Evolutionary conservation across 306 rosid genomes (phyloP).

Genomic region (Urtica urens): DNA sequence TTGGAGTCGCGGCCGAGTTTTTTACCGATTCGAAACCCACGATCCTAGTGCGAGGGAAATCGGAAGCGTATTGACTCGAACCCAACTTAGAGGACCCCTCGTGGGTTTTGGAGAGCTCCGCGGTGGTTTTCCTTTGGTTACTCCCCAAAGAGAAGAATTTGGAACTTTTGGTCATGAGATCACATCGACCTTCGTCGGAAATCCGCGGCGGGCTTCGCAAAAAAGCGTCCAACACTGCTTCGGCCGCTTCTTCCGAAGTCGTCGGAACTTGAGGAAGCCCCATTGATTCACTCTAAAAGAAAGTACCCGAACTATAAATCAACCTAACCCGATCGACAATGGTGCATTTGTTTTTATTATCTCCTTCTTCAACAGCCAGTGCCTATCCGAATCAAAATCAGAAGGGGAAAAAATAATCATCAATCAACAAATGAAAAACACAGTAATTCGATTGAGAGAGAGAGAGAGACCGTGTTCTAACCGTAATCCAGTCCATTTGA

Average conservation of each 20-base stretch:
- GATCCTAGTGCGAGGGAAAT: conserved; percentile 71
- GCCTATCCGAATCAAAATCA: too few species aligned
- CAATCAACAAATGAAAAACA: too few species aligned
- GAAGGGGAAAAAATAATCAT: too few species aligned
- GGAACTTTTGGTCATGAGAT: conserved; percentile 35
- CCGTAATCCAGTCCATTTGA: too few species aligned
- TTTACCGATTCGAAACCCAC: conserved; percentile 72
- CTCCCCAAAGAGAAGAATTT: conserved; percentile 43
- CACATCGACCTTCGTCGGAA: conserved; percentile 43
- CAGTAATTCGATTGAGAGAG: too few species aligned
- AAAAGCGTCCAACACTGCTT: conserved; percentile 32
- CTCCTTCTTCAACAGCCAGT: too few species aligned
- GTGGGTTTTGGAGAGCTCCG: conserved; percentile 36
- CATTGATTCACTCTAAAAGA: too few species aligned
- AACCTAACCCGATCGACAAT: too few species aligned
- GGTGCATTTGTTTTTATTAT: too few species aligned
- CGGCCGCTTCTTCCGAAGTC: conserved; percentile 39
- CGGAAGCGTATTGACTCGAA: conserved; percentile 34
- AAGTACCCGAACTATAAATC: too few species aligned
- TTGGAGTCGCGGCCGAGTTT: conserved; percentile 21
- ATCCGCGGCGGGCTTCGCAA: conserved; percentile 43
- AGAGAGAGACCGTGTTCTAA: too few species aligned
- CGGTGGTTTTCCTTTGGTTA: conserved; percentile 28
- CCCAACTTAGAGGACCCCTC: conserved; percentile 30
- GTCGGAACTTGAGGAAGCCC: conserved; percentile 84